phyloP scores from a whole-genome alignment of 208 protist species.

The Trypanosoma conorhini region DNA sequence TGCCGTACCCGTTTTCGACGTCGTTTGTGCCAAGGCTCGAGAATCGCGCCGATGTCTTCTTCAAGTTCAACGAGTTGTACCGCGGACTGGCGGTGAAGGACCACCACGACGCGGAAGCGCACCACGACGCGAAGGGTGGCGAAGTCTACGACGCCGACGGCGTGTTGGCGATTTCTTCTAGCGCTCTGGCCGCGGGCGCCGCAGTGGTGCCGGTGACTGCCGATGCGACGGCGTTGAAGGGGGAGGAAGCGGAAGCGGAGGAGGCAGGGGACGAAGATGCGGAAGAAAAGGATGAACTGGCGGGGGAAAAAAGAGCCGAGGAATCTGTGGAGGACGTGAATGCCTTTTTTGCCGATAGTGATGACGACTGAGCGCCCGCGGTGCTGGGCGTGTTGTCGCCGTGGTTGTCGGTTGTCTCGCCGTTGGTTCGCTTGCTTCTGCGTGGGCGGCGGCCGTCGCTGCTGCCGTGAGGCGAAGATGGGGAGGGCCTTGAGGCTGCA shows the following conservation, averaged over 20 bases:
- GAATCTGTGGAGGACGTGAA: constrained; percentile 49
- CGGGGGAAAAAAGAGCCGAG: not conserved
- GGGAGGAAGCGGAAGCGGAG: constrained; percentile 22
- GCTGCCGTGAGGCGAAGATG: no score
- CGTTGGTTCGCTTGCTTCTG: not conserved
- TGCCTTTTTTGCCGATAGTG: constrained; percentile 60
- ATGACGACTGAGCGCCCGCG: constrained; percentile 26
- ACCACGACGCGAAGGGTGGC: not conserved
- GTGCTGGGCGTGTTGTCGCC: not conserved
- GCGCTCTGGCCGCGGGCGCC: not conserved
- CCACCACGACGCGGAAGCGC: not conserved
- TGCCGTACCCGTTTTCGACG: constrained; percentile 75
- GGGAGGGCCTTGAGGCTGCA: no score
- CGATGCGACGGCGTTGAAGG: not conserved
- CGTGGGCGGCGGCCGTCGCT: no score
- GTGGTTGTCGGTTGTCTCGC: not conserved
- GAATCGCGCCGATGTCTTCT: constrained; percentile 87
- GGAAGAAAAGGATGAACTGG: constrained; percentile 16
- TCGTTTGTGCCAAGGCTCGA: constrained; percentile 66
- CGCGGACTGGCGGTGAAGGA: constrained; percentile 26
- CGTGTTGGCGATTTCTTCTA: constrained; percentile 23
- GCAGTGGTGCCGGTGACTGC: no score
- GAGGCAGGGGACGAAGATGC: constrained; percentile 38
- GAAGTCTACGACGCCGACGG: constrained; percentile 5
- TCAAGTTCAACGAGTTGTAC: constrained; percentile 76